Conservation (phyloP, 2,329 filamentous ascomycete species). For the Tetracladium maxilliforme region DNA sequence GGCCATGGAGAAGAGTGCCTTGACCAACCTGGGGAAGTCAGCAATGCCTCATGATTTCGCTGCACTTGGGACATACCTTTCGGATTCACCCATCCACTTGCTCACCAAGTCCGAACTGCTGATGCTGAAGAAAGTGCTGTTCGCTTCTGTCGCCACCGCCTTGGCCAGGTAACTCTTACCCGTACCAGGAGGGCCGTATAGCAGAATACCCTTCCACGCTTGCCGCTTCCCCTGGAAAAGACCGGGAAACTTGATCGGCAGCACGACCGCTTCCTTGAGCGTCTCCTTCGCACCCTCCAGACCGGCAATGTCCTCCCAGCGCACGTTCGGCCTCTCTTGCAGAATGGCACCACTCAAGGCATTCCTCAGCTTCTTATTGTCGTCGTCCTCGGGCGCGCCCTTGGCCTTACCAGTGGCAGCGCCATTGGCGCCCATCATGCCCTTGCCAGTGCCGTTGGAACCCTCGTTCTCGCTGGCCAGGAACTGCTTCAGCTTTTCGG, state of each 20-base stretch:
- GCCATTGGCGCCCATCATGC: conserved; percentile 59
- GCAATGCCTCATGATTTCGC: conserved; percentile 3
- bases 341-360: conserved; percentile 86
- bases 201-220: conserved; percentile 93
- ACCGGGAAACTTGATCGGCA: conserved; percentile 97
- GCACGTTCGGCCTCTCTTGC: conserved; percentile 88
- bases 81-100: conserved; percentile 99
- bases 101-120: conserved; percentile 94
- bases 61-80: conserved; percentile 46
- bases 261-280: conserved; percentile 89
- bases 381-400: conserved; percentile 43
- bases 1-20: conserved; percentile 94
- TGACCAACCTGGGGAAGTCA: conserved; percentile 56
- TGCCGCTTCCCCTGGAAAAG: conserved; percentile 91
- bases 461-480: conserved; percentile 62
- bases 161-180: conserved; percentile 97
- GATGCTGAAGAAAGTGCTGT: conserved; percentile 98
- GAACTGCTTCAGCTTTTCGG: conserved; percentile 93
- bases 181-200: conserved; percentile 92
- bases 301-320: conserved; percentile 96
- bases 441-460: no score
- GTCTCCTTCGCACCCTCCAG: conserved; percentile 91
- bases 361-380: conserved; percentile 87
- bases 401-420: conserved; percentile 47
- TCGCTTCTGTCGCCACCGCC: conserved; percentile 93